Conservation (phyloP, 2,329 filamentous ascomycete genomes). For the Ophiosphaerella herpotricha region DNA sequence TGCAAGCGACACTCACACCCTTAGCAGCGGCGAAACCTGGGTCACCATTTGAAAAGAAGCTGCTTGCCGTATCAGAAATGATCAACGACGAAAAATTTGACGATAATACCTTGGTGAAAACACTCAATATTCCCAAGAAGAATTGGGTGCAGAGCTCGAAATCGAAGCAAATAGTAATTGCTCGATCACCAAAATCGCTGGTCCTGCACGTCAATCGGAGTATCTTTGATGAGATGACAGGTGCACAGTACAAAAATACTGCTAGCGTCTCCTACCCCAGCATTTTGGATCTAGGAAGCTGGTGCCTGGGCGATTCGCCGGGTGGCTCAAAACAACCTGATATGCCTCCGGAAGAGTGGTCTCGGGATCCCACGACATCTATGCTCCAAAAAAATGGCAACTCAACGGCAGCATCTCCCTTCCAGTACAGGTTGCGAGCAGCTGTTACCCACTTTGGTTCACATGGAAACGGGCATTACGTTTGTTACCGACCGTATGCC, state of each 20-base stretch:
- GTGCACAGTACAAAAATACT: conserved; percentile 80
- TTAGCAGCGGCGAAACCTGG: conserved; percentile 39
- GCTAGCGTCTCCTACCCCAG: conserved; percentile 78
- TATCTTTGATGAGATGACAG: conserved; percentile 83
- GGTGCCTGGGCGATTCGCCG: conserved; percentile 71
- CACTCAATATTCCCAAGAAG: conserved; percentile 58
- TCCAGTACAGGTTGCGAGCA: conserved; percentile 76
- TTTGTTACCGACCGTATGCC: conserved; percentile 81
- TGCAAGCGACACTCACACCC: conserved; percentile 48
- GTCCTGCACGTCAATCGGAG: conserved; percentile 91
- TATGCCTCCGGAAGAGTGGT: conserved; percentile 67
- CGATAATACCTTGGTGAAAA: conserved; percentile 56
- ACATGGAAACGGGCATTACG: conserved; percentile 95
- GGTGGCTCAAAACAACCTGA: conserved; percentile 32
- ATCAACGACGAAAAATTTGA: conserved; percentile 78
- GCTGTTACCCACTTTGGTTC: conserved; percentile 87
- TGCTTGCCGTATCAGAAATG: conserved; percentile 70
- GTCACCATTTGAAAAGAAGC: conserved; percentile 56
- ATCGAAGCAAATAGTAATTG: conserved; percentile 85
- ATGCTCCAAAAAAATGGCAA: conserved; percentile 68
- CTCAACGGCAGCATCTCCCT: conserved; percentile 41
- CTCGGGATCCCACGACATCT: conserved; percentile 68
- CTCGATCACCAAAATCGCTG: conserved; percentile 77
- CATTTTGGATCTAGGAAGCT: conserved; percentile 76
- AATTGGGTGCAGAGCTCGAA: conserved; percentile 79